Evolutionary conservation across 345 rosid species (phyloP).

Genomic region (Geranium rotundifolium): DNA sequence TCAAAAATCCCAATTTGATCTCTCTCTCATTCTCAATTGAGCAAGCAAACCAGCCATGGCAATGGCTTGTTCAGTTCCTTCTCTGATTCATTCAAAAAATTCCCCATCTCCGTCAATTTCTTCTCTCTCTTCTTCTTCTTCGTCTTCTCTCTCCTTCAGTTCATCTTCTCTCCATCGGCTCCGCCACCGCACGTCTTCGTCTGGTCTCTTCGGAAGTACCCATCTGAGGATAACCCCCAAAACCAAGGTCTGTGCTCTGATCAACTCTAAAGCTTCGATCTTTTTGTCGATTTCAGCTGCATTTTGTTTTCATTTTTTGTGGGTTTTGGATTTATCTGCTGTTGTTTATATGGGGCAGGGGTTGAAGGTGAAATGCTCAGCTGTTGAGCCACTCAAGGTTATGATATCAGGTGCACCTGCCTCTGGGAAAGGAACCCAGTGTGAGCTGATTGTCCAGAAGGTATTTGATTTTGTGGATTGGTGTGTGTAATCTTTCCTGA

Average conservation of each 20-base stretch:
- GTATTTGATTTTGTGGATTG: conserved; percentile 17
- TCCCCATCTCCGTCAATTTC: conserved; percentile 16
- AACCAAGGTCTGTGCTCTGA: conserved; percentile 18
- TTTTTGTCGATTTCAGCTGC: background rate
- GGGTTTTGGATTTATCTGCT: background rate
- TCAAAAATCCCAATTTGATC: too few relatives aligned
- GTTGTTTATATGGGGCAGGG: conserved; percentile 17
- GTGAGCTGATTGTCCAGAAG: conserved; percentile 69
- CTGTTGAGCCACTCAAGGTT: conserved; percentile 55
- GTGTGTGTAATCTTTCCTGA: too few relatives aligned
- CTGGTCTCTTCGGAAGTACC: background rate
- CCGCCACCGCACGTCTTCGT: conserved; percentile 3
- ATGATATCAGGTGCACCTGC: conserved; percentile 95
- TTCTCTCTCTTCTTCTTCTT: conserved; percentile 20
- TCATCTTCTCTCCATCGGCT: conserved; percentile 18
- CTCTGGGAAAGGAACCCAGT: conserved; percentile 90
- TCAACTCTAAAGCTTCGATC: background rate
- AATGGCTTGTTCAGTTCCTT: too few relatives aligned
- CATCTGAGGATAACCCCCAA: conserved; percentile 14
- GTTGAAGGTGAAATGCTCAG: conserved; percentile 39
- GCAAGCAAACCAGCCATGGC: too few relatives aligned
- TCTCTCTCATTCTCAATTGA: too few relatives aligned
- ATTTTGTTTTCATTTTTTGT: background rate
- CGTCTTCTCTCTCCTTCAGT: conserved; percentile 16
- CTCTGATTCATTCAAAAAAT: too few relatives aligned